Percentiles rank a stretch among this genome's conserved stretches.
phyloP scores from a whole-genome alignment of 1,284 basidiomycete species.

The Marasmius fiardii region DNA sequence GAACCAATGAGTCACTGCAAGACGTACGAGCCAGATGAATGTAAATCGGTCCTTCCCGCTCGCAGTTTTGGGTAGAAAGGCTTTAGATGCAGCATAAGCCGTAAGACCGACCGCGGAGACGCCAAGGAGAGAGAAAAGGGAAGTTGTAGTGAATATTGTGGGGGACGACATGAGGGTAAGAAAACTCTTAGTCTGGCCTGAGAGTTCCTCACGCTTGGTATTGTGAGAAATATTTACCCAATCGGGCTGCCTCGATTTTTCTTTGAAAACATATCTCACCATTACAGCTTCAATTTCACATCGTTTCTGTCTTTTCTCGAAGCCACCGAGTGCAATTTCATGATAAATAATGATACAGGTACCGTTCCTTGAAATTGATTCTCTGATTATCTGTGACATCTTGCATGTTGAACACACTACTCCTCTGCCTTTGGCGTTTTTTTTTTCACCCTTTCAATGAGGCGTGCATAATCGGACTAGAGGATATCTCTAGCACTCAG shows the following conservation, averaged over 20 bases:
- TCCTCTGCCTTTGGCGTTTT: neutral
- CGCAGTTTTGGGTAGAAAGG: slow-evolving; percentile 58
- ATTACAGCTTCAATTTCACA: no score
- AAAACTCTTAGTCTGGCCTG: no score
- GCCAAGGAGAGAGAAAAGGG: slow-evolving; percentile 59
- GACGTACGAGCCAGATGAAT: slow-evolving; percentile 69
- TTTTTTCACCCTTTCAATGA: neutral
- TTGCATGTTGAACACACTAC: neutral
- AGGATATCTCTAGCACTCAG: no score
- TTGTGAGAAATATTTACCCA: no score
- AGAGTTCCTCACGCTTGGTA: no score
- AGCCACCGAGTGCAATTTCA: no score
- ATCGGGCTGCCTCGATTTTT: no score
- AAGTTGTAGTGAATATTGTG: slow-evolving; percentile 63
- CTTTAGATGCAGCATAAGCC: slow-evolving; percentile 49
- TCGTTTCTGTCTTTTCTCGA: no score
- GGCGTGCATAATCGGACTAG: no score
- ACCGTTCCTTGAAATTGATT: slow-evolving; percentile 1
- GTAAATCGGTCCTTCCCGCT: slow-evolving; percentile 60
- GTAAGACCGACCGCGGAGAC: slow-evolving; percentile 47
- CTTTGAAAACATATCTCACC: no score
- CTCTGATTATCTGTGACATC: neutral
- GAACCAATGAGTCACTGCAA: neutral
- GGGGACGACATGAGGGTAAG: slow-evolving; percentile 17
- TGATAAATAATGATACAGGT: neutral